phyloP scores from a whole-genome alignment of 148 eudicot species.

The Spergularia bocconei region DNA sequence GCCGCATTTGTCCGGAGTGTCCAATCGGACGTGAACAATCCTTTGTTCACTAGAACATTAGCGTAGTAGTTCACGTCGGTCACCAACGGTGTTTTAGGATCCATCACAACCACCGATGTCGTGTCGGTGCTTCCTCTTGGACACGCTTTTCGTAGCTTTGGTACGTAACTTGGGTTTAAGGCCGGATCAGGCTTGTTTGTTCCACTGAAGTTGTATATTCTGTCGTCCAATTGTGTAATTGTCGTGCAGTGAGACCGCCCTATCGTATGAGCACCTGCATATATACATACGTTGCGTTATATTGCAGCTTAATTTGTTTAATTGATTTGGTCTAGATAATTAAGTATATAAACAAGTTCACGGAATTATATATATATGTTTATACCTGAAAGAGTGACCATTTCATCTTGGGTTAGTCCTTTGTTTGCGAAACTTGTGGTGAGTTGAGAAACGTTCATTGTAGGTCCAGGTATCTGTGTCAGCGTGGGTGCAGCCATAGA shows the following conservation, averaged over 20 bases:
- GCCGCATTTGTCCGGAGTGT: conserved; percentile 34
- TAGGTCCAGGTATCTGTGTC: conserved; percentile 15
- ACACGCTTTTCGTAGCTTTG: conserved; percentile 45
- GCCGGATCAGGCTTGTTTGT: conserved; percentile 42
- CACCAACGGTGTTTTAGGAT: conserved; percentile 18
- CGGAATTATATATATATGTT: no score
- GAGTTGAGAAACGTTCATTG: conserved; percentile 18
- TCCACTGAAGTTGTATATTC: conserved; percentile 28
- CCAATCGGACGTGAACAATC: conserved; percentile 33
- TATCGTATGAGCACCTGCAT: conserved; percentile 29
- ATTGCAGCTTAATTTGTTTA: no score
- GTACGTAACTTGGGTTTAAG: conserved; percentile 38
- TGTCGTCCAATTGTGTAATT: conserved; percentile 7
- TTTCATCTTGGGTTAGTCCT: conserved; percentile 7
- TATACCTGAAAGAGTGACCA: no score
- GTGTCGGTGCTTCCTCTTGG: conserved; percentile 43
- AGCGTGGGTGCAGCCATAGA: conserved; percentile 20
- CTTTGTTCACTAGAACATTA: conserved; percentile 17
- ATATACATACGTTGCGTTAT: no score
- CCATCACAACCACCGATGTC: conserved; percentile 35
- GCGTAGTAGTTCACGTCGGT: conserved; percentile 22
- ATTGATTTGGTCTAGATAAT: not conserved
- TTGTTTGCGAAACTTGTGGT: conserved; percentile 20
- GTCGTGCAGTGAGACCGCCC: conserved; percentile 29
- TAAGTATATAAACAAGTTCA: not conserved